Evolutionary conservation across 2,329 filamentous ascomycete species (phyloP), one percentile per base, ranked within the genome.

Genomic region (Hortaea sp.): DNA sequence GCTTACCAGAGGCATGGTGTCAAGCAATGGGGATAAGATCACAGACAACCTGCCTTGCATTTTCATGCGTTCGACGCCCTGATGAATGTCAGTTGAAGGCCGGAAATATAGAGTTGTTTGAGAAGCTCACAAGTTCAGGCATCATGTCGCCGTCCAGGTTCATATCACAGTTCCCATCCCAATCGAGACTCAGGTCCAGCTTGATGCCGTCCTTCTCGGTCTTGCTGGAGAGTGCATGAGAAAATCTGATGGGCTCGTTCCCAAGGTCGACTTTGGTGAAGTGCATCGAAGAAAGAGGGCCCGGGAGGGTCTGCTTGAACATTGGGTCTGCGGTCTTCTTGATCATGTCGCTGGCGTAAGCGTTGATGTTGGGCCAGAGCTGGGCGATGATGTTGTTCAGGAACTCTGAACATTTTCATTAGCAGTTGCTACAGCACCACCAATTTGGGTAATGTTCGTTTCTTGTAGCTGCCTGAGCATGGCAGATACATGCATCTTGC

Each of bases 281-380:
- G 7, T 62, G 59, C 34, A 74, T 60, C 4, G 64, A 60, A 13
- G 63, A 56, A 4, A 74, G 61, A 7, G 70, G 70, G 0, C 68
- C 65, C 0, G 71, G 71, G 2, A 74, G 64, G 57, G 69, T 72
- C 5, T 64, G 63, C 1, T 65, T 66, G 35, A 74, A 66, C 54
- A 74, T 73, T 32, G 71, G 71, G 52, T 74, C 70, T 29, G 69
- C 70, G 12, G 69, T 69, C 5, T 71, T 65, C 50, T 73, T 74
- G 38, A 66, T 59, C 61, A 72, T 73, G 40, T 62, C 61, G 54
- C 63, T 59, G 37, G 64, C 69, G 13, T 67, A 69, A 5, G 69
- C 63, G 39, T 63, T 66, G 58, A 74, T 71, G 53, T 74, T 73
- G 32, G 71, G 71, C 71, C 71, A 74, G 55, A 74, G 56, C 45